Evolutionary conservation across 2,329 filamentous ascomycete genomes (phyloP).

Genomic region (Elsinoe australis): DNA sequence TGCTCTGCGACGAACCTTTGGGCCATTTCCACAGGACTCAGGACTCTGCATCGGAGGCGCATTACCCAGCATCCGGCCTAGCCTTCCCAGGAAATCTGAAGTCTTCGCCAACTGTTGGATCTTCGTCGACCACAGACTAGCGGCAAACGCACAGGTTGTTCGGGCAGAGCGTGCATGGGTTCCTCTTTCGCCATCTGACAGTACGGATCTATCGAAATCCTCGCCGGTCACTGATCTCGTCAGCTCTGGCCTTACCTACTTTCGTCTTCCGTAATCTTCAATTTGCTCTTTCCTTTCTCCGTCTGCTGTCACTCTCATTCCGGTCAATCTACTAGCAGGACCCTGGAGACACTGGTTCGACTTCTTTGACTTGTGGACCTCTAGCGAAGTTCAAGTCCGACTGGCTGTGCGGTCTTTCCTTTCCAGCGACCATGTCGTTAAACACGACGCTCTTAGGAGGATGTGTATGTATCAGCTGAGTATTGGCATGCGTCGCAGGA

Average conservation of each 20-base stretch:
- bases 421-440: conserved; percentile 16
- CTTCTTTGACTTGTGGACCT: conserved; percentile 1
- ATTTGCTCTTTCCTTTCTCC: not conserved
- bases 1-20: not conserved
- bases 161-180: conserved; percentile 9
- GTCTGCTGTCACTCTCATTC: conserved; percentile 3
- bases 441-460: conserved; percentile 17
- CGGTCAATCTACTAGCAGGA: conserved; percentile 6
- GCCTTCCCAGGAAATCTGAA: conserved; percentile 11
- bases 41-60: conserved; percentile 2
- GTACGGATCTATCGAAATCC: conserved; percentile 2
- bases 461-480: conserved; percentile 13
- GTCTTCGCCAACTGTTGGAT: conserved; percentile 16
- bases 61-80: not conserved
- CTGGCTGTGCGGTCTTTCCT: conserved; percentile 1
- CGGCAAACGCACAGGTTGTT: conserved; percentile 12
- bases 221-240: conserved; percentile 5
- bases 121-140: conserved; percentile 13
- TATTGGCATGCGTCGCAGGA: conserved; percentile 4
- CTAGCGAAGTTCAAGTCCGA: not conserved
- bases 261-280: conserved; percentile 1
- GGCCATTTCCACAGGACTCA: not conserved
- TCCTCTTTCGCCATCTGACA: conserved; percentile 10
- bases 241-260: conserved; percentile 10
- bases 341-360: not conserved